Evolutionary conservation across 129 eudicot genomes (phyloP).

Genomic region (Glebionis coronaria): DNA sequence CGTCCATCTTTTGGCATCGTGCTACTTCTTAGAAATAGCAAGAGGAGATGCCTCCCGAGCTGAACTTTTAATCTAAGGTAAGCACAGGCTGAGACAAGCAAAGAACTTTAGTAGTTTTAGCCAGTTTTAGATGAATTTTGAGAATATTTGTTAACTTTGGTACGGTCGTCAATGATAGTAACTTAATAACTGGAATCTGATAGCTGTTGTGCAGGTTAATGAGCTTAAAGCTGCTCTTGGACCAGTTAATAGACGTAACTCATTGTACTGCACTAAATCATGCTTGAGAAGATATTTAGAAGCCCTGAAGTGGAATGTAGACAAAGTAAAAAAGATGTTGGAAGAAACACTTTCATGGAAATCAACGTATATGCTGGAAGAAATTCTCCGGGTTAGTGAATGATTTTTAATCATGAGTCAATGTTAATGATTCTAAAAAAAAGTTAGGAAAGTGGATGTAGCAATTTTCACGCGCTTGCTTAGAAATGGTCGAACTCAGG

Average conservation of each 20-base stretch:
- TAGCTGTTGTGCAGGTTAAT: too few species aligned
- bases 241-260: constrained; percentile 61
- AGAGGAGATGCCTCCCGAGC: too few species aligned
- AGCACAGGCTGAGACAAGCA: too few species aligned
- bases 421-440: neutral
- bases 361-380: constrained; percentile 74
- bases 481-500: neutral
- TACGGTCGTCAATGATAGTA: neutral
- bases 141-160: neutral
- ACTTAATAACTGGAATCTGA: too few species aligned
- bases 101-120: neutral
- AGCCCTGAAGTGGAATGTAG: constrained; percentile 86
- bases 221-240: constrained; percentile 69
- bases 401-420: neutral
- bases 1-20: too few species aligned
- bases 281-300: constrained; percentile 79
- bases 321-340: constrained; percentile 80
- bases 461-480: neutral
- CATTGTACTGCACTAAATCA: constrained; percentile 63
- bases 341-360: constrained; percentile 89
- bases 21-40: too few species aligned
- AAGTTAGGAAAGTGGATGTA: neutral
- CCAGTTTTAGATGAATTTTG: neutral
- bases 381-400: constrained; percentile 80
- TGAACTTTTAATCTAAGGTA: too few species aligned